Percentiles rank a stretch among this genome's conserved stretches.
Conservation (phyloP, 2,329 filamentous ascomycete genomes). For the Albifimbria verrucaria region DNA sequence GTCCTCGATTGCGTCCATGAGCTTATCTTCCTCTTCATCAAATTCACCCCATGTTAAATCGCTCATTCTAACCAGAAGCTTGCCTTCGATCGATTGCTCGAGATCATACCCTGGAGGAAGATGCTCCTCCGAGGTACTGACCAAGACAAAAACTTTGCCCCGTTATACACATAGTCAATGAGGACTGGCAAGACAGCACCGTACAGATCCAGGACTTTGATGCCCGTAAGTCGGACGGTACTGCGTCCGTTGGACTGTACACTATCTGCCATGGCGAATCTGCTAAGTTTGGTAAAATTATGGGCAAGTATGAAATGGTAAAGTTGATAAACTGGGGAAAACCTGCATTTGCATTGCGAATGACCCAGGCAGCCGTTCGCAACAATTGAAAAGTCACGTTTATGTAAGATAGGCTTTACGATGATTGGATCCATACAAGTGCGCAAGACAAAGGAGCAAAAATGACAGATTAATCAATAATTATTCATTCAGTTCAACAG, state of each 20-base stretch:
- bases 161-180: neutral
- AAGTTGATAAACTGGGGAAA: no score
- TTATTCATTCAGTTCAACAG: no score
- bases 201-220: neutral
- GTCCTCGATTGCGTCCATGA: neutral
- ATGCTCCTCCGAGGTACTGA: neutral
- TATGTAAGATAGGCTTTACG: no score
- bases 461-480: no score
- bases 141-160: neutral
- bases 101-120: neutral
- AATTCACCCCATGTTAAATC: neutral
- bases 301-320: no score
- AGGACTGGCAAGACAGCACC: neutral
- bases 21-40: neutral
- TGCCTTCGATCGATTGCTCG: neutral
- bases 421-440: no score
- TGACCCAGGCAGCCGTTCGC: no score
- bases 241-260: neutral
- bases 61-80: neutral
- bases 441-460: no score
- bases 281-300: neutral
- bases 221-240: neutral
- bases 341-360: no score
- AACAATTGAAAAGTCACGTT: neutral
- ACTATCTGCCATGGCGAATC: neutral